These are phyloP conservation scores for Mycena maculata DNA, from an alignment of 768 basidiomycete genomes.

Conservation along the genomic window DNA sequence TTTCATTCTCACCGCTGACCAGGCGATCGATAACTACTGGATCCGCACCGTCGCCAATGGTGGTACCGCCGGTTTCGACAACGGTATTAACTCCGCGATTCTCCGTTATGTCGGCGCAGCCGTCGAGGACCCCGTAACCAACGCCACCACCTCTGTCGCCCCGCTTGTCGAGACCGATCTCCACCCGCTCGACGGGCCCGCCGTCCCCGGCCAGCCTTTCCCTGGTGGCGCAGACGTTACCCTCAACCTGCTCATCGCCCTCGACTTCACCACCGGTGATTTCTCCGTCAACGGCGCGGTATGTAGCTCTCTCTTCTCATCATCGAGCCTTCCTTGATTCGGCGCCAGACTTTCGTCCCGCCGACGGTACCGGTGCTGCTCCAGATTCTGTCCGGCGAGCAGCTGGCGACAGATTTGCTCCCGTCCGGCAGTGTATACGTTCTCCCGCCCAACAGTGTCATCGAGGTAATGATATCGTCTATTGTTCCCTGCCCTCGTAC, in stretches of 20 bases:
- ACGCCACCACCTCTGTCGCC: conserved; percentile 15
- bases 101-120: conserved; percentile 52
- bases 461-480: conserved; percentile 41
- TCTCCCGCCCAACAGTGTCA: conserved; percentile 51
- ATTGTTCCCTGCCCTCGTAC: too few species aligned
- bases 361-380: conserved; percentile 57
- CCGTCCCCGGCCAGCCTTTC: conserved; percentile 39
- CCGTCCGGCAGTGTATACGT: conserved; percentile 49
- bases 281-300: conserved; percentile 48
- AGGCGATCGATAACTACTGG: conserved; percentile 59
- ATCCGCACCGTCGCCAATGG: conserved; percentile 45
- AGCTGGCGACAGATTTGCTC: conserved; percentile 45
- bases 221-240: conserved; percentile 43
- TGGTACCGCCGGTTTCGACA: conserved; percentile 40
- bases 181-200: conserved; percentile 25
- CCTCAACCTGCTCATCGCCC: conserved; percentile 35
- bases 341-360: conserved; percentile 31
- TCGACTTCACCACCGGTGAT: conserved; percentile 31
- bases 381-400: conserved; percentile 56
- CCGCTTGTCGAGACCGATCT: conserved; percentile 45
- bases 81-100: conserved; percentile 51
- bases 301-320: neutral
- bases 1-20: conserved; percentile 51
- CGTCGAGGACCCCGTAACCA: conserved; percentile 42
- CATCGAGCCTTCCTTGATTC: neutral